A percentile compares a stretch with the other conserved stretches of the same genome.
Conservation (phyloP, 257 asterid genomes). For the Capsicum baccatum region DNA sequence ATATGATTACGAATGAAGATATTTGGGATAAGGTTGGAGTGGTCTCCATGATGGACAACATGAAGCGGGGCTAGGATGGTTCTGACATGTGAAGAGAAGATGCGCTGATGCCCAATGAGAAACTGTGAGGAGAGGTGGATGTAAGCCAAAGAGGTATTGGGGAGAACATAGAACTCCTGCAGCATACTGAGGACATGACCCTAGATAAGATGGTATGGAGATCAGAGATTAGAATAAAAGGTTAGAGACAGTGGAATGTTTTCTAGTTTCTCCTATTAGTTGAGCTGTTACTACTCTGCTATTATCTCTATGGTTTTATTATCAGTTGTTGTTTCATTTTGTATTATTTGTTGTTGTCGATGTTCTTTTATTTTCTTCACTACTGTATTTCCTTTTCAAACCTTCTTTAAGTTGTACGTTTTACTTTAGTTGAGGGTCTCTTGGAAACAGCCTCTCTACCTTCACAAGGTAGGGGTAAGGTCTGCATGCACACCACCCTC, state of each 20-base stretch:
- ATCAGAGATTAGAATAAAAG: neutral
- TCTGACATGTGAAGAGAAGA: neutral
- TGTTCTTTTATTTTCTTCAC: neutral
- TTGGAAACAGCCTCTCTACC: no score
- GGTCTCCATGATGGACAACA: neutral
- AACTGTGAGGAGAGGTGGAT: neutral
- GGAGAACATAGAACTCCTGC: neutral
- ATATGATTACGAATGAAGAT: neutral
- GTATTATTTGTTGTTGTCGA: neutral
- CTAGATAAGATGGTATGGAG: neutral
- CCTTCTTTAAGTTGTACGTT: no score
- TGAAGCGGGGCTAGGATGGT: neutral
- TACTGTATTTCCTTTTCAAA: no score
- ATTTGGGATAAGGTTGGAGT: no score
- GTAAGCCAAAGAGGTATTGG: neutral
- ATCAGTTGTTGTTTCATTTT: neutral
- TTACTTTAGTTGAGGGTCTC: neutral
- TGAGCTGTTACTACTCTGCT: neutral
- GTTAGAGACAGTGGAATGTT: neutral
- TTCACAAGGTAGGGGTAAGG: no score
- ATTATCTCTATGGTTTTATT: neutral
- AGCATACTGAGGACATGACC: neutral
- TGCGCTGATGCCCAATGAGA: neutral
- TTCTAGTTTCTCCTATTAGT: neutral
- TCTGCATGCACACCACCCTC: no score